Evolutionary conservation across 1,284 basidiomycete species (phyloP).

Genomic region (Marasmius tenuissimus): DNA sequence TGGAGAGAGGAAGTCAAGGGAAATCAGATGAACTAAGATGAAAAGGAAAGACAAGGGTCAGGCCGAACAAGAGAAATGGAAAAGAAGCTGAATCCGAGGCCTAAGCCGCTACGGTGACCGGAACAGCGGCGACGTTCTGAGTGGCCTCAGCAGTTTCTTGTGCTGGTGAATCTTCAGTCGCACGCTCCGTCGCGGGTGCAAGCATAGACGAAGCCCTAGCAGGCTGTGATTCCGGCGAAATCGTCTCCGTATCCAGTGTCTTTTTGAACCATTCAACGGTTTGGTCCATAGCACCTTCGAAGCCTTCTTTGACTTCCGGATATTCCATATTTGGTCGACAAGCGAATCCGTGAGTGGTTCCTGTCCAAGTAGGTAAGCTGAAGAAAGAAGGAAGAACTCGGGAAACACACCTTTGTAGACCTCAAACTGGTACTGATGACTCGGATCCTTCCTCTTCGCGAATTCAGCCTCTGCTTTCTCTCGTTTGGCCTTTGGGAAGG

Average conservation of each 20-base stretch:
- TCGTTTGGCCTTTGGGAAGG: conserved; percentile 40
- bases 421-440: conserved; percentile 51
- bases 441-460: conserved; percentile 40
- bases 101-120: too few relatives aligned
- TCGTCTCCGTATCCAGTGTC: conserved; percentile 24
- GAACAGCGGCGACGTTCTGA: too few relatives aligned
- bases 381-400: not conserved
- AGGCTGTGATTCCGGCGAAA: too few relatives aligned
- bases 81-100: too few relatives aligned
- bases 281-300: conserved; percentile 47
- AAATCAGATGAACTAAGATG: too few relatives aligned
- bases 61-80: too few relatives aligned
- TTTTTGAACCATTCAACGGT: conserved; percentile 49
- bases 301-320: conserved; percentile 48
- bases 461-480: conserved; percentile 44
- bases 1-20: too few relatives aligned
- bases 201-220: too few relatives aligned
- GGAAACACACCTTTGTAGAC: conserved; percentile 48
- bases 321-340: conserved; percentile 47
- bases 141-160: too few relatives aligned
- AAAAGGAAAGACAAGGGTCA: too few relatives aligned
- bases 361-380: conserved; percentile 23
- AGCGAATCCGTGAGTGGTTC: conserved; percentile 60
- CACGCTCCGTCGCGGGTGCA: too few relatives aligned
- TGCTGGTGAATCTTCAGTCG: too few relatives aligned